Evolutionary conservation across 164 flowering plant genomes (phyloP), one percentile per base, ranked within the genome.

Genomic region (Hamamelis virginiana): DNA sequence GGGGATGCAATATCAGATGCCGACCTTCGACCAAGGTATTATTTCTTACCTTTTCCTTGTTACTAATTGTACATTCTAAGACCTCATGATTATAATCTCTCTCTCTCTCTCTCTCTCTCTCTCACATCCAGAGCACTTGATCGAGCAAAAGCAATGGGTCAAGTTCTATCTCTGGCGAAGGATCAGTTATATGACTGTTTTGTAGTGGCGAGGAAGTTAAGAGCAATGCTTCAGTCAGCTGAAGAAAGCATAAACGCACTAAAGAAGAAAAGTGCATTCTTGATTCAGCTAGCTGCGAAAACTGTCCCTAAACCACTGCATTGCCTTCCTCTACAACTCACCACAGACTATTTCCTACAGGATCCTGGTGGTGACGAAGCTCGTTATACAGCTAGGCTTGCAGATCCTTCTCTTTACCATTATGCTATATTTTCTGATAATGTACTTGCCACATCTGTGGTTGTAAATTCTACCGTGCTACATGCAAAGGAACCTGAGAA

Each of bases 371-470:
- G 73, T 16, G 79, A 72, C 44, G 82, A 72, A 48, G 65, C 73
- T 57, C 55, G 46, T 13, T 72, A 80, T 50, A 73, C 59, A 50
- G 86, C 80, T 53, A 85, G 80, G 70, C 75, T 91, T 66, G 97
- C 86, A 70, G 89, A 92, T 76, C 87, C 89, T 52, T 85, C 87
- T 62, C 87, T 92, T 16, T 86, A 81, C 77, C 98, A 95, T 65
- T 95, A 95, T 83, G 98, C 98, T 46, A 85, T 95, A 65, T 95
- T 95, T 78, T 95, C 98, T 45, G 98, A 95, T 67, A 95, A 95
- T 78, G 97, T 95, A 19, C 88, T 95, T 68, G 97, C 98, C 16
- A 83, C 98, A 62, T 90, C 99, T 51, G 98, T 95, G 60, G 99
- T 95, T 58, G 92, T 95, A 57, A 95, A 92, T 75, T 95, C 98